These are phyloP conservation scores for Hondaea fermentalgiana DNA, from an alignment of 108 stramenopile genomes.

Conservation along the genomic window DNA sequence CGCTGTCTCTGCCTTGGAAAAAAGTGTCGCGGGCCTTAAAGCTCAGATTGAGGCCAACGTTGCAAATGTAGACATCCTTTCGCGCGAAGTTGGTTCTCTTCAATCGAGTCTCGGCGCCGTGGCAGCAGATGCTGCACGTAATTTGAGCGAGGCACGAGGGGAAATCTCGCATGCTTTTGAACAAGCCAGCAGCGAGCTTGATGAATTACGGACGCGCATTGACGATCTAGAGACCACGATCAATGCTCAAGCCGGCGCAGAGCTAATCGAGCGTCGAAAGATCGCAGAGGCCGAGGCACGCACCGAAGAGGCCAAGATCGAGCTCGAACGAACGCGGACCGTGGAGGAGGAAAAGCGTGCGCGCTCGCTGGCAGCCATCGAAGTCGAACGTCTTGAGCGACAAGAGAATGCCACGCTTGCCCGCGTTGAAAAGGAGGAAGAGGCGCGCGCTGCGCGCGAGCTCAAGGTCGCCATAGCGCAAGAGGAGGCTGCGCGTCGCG, in stretches of 20 bases:
- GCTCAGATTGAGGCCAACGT: too few relatives aligned
- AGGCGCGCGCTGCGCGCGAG: not conserved
- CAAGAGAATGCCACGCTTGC: not conserved
- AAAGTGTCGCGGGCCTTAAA: too few relatives aligned
- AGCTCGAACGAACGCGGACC: conserved; percentile 77
- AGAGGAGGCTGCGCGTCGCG: not conserved
- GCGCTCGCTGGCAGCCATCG: not conserved
- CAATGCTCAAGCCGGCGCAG: not conserved
- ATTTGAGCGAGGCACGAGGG: not conserved
- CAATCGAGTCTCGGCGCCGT: not conserved
- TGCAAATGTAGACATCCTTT: too few relatives aligned
- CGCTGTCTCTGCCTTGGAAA: too few relatives aligned
- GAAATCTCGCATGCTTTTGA: not conserved
- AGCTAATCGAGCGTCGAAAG: not conserved
- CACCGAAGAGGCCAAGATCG: conserved; percentile 26
- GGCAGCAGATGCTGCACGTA: not conserved
- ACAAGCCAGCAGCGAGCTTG: not conserved
- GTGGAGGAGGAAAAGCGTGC: conserved; percentile 70
- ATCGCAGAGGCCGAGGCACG: not conserved
- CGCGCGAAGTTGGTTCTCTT: not conserved
- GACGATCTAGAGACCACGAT: not conserved
- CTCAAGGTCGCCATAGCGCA: not conserved
- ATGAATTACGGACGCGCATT: not conserved
- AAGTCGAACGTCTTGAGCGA: not conserved
- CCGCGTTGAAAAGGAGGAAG: not conserved